These are phyloP conservation scores for Citrullus amarus DNA, from an alignment of 306 rosid genomes.

Conservation along the genomic window DNA sequence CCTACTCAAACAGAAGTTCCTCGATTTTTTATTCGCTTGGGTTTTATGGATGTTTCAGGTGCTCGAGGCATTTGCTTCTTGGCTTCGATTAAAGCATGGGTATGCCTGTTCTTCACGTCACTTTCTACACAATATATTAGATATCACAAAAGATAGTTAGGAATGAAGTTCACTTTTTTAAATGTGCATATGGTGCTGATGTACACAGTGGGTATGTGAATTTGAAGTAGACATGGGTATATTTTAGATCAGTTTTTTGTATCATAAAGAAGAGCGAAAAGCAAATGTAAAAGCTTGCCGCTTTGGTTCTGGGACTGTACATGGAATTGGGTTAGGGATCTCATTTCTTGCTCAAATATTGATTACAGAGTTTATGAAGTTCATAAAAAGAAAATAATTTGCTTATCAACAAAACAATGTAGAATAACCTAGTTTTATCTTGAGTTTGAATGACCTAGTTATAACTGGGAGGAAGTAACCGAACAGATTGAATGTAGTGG, in stretches of 20 bases:
- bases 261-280: background rate
- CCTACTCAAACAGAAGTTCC: background rate
- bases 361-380: background rate
- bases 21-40: conserved; percentile 16
- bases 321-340: background rate
- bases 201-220: background rate
- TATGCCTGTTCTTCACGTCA: conserved; percentile 24
- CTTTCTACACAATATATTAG: background rate
- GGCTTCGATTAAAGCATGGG: conserved; percentile 99
- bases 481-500: background rate
- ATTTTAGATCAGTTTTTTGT: background rate
- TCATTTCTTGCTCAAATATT: background rate
- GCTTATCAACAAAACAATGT: background rate
- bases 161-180: background rate
- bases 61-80: conserved; percentile 99
- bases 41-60: conserved; percentile 44
- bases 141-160: background rate
- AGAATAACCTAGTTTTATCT: background rate
- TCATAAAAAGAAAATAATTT: background rate
- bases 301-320: background rate
- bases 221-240: background rate
- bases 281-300: background rate
- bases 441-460: background rate
- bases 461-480: background rate
- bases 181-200: background rate